Evolutionary conservation across 768 basidiomycete species (phyloP).

Genomic region (Leccinellum rugosiceps): DNA sequence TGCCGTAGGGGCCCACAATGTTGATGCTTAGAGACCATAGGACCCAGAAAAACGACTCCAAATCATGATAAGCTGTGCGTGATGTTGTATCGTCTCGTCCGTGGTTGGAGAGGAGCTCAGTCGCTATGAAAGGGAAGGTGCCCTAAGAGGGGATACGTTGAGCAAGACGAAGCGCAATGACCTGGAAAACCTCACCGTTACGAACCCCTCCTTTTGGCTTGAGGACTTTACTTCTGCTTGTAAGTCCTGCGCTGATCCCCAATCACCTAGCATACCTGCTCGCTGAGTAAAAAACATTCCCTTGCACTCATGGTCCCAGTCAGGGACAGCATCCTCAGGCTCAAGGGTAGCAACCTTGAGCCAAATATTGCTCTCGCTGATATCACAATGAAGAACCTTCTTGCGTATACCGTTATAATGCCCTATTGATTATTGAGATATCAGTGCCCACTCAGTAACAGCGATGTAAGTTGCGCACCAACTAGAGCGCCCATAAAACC

Average conservation of each 20-base stretch:
- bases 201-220: neutral
- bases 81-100: neutral
- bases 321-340: neutral
- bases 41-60: neutral
- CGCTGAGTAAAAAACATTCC: neutral
- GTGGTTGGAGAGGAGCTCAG: neutral
- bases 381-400: neutral
- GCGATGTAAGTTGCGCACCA: neutral
- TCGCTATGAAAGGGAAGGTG: neutral
- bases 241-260: neutral
- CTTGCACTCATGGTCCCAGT: neutral
- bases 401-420: neutral
- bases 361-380: neutral
- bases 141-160: neutral
- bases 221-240: neutral
- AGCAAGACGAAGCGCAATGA: neutral
- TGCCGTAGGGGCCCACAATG: neutral
- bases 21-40: neutral
- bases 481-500: neutral
- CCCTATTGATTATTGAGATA: neutral
- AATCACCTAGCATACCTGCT: neutral
- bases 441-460: neutral
- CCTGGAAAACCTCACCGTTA: neutral
- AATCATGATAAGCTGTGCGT: neutral
- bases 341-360: neutral